Evolutionary conservation across 345 rosid species (phyloP).

Genomic region (Angophora floribunda): DNA sequence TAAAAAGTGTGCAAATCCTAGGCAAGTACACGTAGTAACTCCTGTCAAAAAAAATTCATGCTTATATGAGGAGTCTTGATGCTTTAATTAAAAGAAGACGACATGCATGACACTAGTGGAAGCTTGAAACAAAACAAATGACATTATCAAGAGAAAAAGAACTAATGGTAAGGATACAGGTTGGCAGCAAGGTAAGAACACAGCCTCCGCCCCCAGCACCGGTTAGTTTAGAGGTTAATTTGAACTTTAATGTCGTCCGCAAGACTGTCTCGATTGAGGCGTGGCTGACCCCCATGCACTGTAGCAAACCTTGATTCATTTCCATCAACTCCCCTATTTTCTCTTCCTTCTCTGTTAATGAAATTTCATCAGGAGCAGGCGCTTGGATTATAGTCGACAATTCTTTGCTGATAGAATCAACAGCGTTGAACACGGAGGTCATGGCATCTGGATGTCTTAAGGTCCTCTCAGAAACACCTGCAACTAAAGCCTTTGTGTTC

Average conservation of each 20-base stretch:
- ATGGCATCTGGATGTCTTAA: slow-evolving; percentile 62
- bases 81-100: neutral
- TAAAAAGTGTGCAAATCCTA: neutral
- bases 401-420: slow-evolving; percentile 74
- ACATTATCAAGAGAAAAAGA: neutral
- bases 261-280: slow-evolving; percentile 75
- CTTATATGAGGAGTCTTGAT: neutral
- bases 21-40: neutral
- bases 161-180: slow-evolving; percentile 48
- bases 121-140: neutral
- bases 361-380: slow-evolving; percentile 30
- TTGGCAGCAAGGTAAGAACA: slow-evolving; percentile 74
- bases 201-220: slow-evolving; percentile 99
- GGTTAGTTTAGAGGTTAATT: slow-evolving; percentile 77
- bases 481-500: slow-evolving; percentile 85
- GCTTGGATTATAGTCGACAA: slow-evolving; percentile 46
- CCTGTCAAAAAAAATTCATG: neutral
- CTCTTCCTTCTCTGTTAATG: slow-evolving; percentile 52
- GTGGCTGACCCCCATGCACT: slow-evolving; percentile 91
- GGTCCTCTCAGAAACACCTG: slow-evolving; percentile 79
- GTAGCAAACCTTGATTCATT: slow-evolving; percentile 90
- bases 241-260: slow-evolving; percentile 60
- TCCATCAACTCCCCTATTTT: slow-evolving; percentile 78
- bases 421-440: slow-evolving; percentile 64
- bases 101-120: neutral